These are phyloP conservation scores for Cynara cardunculus DNA, from an alignment of 129 eudicot species.

Conservation along the genomic window DNA sequence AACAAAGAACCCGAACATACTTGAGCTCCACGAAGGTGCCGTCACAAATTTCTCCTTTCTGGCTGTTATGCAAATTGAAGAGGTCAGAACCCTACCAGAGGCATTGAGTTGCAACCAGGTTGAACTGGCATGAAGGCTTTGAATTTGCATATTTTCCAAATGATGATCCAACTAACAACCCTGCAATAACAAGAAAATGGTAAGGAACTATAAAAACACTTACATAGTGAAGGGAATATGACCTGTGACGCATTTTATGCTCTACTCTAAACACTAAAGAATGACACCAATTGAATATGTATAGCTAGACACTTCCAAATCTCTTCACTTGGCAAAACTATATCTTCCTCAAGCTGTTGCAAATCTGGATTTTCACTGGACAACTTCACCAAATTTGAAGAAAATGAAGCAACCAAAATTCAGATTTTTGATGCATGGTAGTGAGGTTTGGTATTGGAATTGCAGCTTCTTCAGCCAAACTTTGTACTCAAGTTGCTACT, in stretches of 20 bases:
- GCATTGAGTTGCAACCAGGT: constrained; percentile 16
- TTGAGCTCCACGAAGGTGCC: constrained; percentile 20
- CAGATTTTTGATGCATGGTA: too few species aligned
- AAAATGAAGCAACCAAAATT: too few species aligned
- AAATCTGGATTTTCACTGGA: too few species aligned
- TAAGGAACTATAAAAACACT: neutral
- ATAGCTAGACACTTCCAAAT: too few species aligned
- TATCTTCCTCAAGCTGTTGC: too few species aligned
- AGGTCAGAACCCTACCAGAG: constrained; percentile 1
- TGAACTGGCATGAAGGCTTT: constrained; percentile 18
- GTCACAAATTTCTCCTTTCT: constrained; percentile 11
- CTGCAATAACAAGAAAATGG: neutral
- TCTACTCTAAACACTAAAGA: neutral
- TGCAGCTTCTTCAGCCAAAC: too few species aligned
- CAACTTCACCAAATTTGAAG: too few species aligned
- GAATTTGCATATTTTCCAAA: constrained; percentile 18
- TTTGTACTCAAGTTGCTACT: too few species aligned
- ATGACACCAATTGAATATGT: neutral
- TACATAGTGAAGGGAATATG: neutral
- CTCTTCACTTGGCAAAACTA: too few species aligned
- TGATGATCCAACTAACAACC: neutral
- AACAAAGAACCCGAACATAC: constrained; percentile 14
- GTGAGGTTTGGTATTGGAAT: too few species aligned
- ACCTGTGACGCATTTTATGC: neutral
- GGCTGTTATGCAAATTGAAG: constrained; percentile 2